Percentiles rank a stretch among this genome's conserved stretches.
These are phyloP conservation scores for Lodderomyces orthopsilosis DNA, from an alignment of 1,139 yeast species.

Conservation along the genomic window DNA sequence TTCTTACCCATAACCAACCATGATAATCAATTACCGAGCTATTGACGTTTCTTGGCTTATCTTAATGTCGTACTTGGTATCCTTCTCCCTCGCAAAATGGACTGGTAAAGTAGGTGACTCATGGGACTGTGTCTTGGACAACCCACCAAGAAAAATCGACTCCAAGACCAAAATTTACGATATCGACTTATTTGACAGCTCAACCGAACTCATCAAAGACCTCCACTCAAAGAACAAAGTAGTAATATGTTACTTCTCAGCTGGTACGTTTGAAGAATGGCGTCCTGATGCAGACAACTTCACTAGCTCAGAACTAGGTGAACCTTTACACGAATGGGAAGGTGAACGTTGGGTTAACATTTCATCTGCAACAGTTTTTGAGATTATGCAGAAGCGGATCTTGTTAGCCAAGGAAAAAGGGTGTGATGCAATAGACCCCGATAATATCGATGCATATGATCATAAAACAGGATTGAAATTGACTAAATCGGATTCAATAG, in stretches of 20 bases:
- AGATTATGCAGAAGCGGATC: slow-evolving; percentile 18
- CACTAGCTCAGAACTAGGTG: slow-evolving; percentile 16
- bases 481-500: slow-evolving; percentile 17
- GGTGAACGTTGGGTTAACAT: slow-evolving; percentile 23
- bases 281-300: slow-evolving; percentile 18
- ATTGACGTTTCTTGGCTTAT: background rate
- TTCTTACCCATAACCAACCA: background rate
- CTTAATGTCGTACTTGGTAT: background rate
- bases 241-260: slow-evolving; percentile 25
- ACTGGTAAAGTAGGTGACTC: background rate
- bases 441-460: slow-evolving; percentile 23
- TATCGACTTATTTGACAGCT: slow-evolving; percentile 20
- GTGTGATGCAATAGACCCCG: slow-evolving; percentile 25
- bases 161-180: background rate
- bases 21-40: background rate
- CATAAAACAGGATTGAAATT: slow-evolving; percentile 20
- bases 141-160: background rate
- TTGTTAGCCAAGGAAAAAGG: slow-evolving; percentile 16
- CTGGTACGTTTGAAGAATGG: slow-evolving; percentile 25
- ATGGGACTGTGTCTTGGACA: slow-evolving; percentile 1
- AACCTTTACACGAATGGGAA: slow-evolving; percentile 21
- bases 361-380: slow-evolving; percentile 15
- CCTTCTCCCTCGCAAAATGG: background rate
- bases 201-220: slow-evolving; percentile 10
- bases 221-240: slow-evolving; percentile 16